Percentiles rank a stretch among this genome's conserved stretches.
Conservation (phyloP, 1,284 basidiomycete genomes). For the Ganoderma meredithae region DNA sequence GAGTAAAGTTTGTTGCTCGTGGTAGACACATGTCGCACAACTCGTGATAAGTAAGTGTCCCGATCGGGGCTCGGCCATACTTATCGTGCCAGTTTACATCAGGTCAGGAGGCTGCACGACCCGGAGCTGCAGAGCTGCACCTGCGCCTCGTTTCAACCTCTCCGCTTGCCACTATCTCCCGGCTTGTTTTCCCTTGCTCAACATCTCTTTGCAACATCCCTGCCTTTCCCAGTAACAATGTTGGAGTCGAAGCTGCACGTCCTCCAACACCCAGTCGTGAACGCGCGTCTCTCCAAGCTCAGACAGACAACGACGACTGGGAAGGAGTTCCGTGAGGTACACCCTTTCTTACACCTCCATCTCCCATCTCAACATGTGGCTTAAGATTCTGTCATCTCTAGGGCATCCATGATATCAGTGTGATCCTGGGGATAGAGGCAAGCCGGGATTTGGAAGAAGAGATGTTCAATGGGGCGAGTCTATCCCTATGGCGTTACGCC, state of each 20-base stretch:
- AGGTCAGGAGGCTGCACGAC: slow-evolving; percentile 16
- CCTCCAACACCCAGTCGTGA: slow-evolving; percentile 77
- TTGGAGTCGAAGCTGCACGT: slow-evolving; percentile 52
- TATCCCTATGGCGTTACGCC: background rate
- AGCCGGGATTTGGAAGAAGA: slow-evolving; percentile 68
- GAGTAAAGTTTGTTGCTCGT: too few relatives aligned
- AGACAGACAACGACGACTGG: slow-evolving; percentile 66
- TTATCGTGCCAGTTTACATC: slow-evolving; percentile 21
- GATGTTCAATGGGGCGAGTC: slow-evolving; percentile 66
- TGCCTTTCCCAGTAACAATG: background rate
- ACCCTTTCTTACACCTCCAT: background rate
- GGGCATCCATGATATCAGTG: slow-evolving; percentile 77
- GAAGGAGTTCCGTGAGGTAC: slow-evolving; percentile 83
- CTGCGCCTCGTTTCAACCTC: slow-evolving; percentile 24
- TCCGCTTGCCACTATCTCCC: slow-evolving; percentile 16
- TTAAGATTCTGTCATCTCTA: slow-evolving; percentile 34
- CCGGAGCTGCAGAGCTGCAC: slow-evolving; percentile 18
- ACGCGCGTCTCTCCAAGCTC: slow-evolving; percentile 75
- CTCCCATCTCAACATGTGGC: background rate
- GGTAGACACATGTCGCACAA: background rate
- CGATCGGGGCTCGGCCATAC: slow-evolving; percentile 25
- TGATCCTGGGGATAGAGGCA: slow-evolving; percentile 81
- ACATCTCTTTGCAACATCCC: background rate
- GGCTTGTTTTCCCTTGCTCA: background rate
- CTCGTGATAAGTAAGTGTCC: slow-evolving; percentile 23